phyloP scores from a whole-genome alignment of 2,329 filamentous ascomycete genomes.

The Westerdykella ornata region DNA sequence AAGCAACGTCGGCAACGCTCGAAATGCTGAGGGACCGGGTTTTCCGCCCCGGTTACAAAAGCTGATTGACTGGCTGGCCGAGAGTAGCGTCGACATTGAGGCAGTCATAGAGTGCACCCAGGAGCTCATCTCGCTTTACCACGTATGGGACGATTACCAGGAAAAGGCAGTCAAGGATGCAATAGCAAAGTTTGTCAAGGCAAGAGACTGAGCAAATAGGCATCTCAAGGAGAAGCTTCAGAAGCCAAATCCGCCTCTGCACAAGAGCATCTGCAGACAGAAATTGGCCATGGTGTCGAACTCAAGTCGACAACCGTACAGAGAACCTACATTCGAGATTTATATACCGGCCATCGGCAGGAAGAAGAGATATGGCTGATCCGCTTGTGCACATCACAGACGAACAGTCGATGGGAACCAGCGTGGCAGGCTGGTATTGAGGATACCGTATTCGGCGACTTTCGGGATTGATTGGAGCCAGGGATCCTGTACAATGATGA shows the following conservation, averaged over 20 bases:
- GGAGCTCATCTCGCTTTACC: conserved; percentile 85
- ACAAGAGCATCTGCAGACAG: too few species aligned
- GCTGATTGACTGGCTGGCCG: conserved; percentile 74
- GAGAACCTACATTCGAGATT: too few species aligned
- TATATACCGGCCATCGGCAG: too few species aligned
- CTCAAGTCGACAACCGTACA: too few species aligned
- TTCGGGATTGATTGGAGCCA: conserved; percentile 3
- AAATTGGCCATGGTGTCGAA: too few species aligned
- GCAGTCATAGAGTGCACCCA: conserved; percentile 84
- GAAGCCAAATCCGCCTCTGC: too few species aligned
- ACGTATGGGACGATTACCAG: conserved; percentile 61
- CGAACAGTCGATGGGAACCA: too few species aligned
- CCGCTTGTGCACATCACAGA: too few species aligned
- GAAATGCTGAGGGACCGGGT: conserved; percentile 27
- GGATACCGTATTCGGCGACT: conserved; percentile 7
- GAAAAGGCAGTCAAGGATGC: conserved; percentile 60
- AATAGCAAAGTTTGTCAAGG: conserved; percentile 57
- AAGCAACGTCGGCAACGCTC: conserved; percentile 32
- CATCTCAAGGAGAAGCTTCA: too few species aligned
- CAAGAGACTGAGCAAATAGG: conserved; percentile 50
- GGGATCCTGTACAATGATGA: conserved; percentile 9
- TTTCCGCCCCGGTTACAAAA: conserved; percentile 50
- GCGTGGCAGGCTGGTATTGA: neutral
- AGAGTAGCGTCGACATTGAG: conserved; percentile 77
- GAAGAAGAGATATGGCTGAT: too few species aligned